Base-by-base conservation (phyloP, 495 filamentous ascomycete species). In the Geoglossum glabrum region DNA sequence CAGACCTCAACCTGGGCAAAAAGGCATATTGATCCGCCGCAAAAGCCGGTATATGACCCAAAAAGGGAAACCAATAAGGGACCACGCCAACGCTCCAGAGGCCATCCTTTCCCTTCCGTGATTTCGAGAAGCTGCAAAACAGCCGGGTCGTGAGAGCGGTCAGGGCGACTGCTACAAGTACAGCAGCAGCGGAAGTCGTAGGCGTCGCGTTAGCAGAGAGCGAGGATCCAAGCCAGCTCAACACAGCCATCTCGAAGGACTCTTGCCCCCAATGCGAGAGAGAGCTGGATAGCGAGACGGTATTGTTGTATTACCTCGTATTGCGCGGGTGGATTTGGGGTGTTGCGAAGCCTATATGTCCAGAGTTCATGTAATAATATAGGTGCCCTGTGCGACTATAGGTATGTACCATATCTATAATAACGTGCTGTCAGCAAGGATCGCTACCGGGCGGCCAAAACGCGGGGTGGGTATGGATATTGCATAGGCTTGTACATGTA, bases 11-110 rank as follows among this genome's bases (percentile, higher is more conserved):
- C 56, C 68, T 61, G 31, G 63, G 61, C 13, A 77, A 58, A 51
- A 77, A 74, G 8, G 61, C 59, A 19, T 73, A 67, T 64, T 72
- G 68, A 55, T 74, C 63, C 63, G 72, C 70, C 17, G 73, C 59
- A 63, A 79, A 70, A 21, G 71, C 66, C 26, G 73, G 57, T 13
- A 73, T 66, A 69, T 83, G 79, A 40, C 79, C 76, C 1, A 82
- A 36, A 59, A 73, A 69, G 13, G 79, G 79, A 8, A 82, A 56
- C 77, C 77, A 84, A 67, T 82, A 83, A 13, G 80, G 78, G 10
- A 72, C 56, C 34, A 67, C 61, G 60, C 68, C 70, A 45, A 76
- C 70, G 52, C 57, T 64, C 59, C 64, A 59, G 47, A 59, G 36
- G 56, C 57, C 56, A 30, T 59, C 60, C 33, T 61, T 31, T 45